Evolutionary conservation across 1,284 basidiomycete genomes (phyloP).

Genomic region (Irpex rosettiformis): DNA sequence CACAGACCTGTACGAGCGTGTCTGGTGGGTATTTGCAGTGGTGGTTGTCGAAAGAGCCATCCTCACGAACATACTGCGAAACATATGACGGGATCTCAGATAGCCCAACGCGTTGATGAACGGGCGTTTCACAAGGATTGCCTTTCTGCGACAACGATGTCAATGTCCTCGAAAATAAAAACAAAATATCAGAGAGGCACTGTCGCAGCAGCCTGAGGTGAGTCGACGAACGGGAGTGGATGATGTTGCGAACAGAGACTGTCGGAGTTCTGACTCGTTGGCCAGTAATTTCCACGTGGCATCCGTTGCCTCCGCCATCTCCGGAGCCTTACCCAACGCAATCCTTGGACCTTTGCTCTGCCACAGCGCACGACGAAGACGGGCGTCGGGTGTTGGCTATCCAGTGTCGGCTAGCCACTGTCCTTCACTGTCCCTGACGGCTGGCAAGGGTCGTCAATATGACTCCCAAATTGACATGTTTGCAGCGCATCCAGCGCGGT

Average conservation of each 20-base stretch:
- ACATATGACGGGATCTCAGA: too few species aligned
- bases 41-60: too few species aligned
- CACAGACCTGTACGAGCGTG: background rate
- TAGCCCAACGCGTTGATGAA: too few species aligned
- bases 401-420: background rate
- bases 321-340: background rate
- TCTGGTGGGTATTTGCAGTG: too few species aligned
- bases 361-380: background rate
- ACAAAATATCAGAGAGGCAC: background rate
- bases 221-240: background rate
- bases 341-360: background rate
- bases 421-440: background rate
- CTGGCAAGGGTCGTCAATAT: background rate
- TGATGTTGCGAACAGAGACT: background rate
- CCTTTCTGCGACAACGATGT: background rate
- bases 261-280: background rate
- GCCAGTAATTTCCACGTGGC: background rate
- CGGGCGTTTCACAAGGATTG: too few species aligned
- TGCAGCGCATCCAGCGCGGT: background rate
- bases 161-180: background rate
- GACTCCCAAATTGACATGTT: background rate
- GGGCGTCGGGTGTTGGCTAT: background rate
- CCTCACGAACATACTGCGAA: background rate
- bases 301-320: background rate
- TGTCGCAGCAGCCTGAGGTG: constrained; percentile 2